Evolutionary conservation across 2,329 filamentous ascomycete species (phyloP), one percentile per base, ranked within the genome.

Genomic region (Microdochium trichocladiopsis): DNA sequence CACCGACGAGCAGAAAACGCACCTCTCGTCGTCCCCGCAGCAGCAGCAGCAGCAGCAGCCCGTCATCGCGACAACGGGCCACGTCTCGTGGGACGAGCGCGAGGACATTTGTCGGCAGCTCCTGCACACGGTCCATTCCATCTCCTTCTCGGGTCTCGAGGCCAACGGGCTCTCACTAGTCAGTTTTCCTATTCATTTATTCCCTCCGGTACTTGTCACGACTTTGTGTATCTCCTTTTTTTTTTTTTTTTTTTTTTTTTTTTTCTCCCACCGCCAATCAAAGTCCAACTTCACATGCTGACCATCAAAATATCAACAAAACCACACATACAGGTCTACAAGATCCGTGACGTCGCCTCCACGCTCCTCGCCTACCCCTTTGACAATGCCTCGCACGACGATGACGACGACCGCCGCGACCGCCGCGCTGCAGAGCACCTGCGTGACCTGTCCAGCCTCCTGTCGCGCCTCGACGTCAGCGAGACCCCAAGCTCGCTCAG

Each of bases 31-130:
- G 28, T 14, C 28, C 8, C 28, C 28, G 28, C 28, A 8, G 14
- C 28, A 8, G 8, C 28, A 33, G 14, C 28, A 8, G 14, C 28
- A 8, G 8, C 28, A 8, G 28, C 2, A 18, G 11, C 2, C 1
- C 28, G n/a, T 24, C 33, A 4, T 25, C 25, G 11, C 24, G 55
- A 6, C 28, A 33, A 8, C 28, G 28, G 28, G 8, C 28, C 8
- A 8, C 28, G 28, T 14, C 28, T 33, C 28, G 28, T 70, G 68
- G 67, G 48, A 56, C 6, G 63, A 66, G 50, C 59, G 68, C 1
- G 68, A 70, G 51, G 66, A 70, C 4, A 58, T 69, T 1, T 69
- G 66, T 22, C 65, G 67, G 1, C 68, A 69, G 51, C 55, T 70
- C 25, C 58, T 71, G 18, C 66, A 67, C 47, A 52, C 70, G 3